These are phyloP conservation scores for Psidium guajava DNA, from an alignment of 345 rosid genomes.

Conservation along the genomic window DNA sequence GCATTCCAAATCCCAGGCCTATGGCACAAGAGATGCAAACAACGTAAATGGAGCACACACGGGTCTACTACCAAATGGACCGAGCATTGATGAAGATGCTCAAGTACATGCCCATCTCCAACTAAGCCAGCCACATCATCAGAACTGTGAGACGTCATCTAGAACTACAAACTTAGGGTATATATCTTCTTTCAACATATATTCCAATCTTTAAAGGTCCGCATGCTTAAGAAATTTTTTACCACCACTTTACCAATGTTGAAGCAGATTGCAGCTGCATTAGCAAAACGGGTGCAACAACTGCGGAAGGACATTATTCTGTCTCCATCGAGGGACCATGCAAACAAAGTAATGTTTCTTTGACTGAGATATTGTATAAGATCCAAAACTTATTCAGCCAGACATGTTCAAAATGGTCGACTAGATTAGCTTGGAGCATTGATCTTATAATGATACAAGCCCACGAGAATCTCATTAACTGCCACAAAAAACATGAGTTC, in stretches of 20 bases:
- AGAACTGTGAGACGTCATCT: conserved; percentile 25
- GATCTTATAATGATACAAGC: background rate
- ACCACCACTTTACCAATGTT: conserved; percentile 8
- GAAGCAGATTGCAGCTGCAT: conserved; percentile 45
- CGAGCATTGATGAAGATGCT: conserved; percentile 35
- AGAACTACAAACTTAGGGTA: conserved; percentile 55
- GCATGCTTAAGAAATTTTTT: background rate
- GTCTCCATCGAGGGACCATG: conserved; percentile 4
- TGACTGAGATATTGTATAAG: conserved; percentile 3
- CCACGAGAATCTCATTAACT: background rate
- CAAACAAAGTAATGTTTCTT: conserved; percentile 19
- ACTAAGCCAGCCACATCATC: conserved; percentile 53
- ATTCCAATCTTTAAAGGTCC: background rate
- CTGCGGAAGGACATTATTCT: conserved; percentile 7
- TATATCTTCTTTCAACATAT: background rate
- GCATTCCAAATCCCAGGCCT: conserved; percentile 17
- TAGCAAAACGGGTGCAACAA: conserved; percentile 13
- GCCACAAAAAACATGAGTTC: background rate
- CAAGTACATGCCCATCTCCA: conserved; percentile 49
- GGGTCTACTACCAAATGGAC: conserved; percentile 32
- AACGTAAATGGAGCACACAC: conserved; percentile 14
- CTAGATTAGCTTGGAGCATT: background rate
- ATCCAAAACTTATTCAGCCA: background rate
- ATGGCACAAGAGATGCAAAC: conserved; percentile 30
- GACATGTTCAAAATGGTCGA: background rate